These are phyloP conservation scores for Ceratocystis colombiana DNA, from an alignment of 2,329 filamentous ascomycete genomes.

Conservation along the genomic window DNA sequence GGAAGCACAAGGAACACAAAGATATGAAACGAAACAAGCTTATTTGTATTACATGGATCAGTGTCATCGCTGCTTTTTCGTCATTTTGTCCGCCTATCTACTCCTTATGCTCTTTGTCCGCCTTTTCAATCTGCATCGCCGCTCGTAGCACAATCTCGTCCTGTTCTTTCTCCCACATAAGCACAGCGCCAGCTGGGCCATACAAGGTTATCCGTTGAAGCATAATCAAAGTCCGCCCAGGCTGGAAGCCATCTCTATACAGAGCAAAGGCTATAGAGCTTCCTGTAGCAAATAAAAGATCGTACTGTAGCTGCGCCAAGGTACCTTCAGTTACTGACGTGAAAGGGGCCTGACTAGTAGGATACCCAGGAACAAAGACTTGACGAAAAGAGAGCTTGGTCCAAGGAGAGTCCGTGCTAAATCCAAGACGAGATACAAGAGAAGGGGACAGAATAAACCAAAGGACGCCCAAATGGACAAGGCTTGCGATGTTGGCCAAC, in stretches of 20 bases:
- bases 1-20: neutral
- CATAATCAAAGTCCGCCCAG: slow-evolving; percentile 4
- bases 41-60: neutral
- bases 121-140: slow-evolving; percentile 21
- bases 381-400: slow-evolving; percentile 17
- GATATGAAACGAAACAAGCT: neutral
- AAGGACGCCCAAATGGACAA: slow-evolving; percentile 21
- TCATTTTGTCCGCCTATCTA: neutral
- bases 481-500: slow-evolving; percentile 17
- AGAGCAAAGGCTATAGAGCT: slow-evolving; percentile 20
- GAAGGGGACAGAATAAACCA: slow-evolving; percentile 22
- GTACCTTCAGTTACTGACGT: slow-evolving; percentile 24
- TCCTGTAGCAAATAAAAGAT: slow-evolving; percentile 27
- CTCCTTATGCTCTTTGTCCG: slow-evolving; percentile 18
- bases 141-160: slow-evolving; percentile 21
- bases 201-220: slow-evolving; percentile 18
- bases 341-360: slow-evolving; percentile 16
- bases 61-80: neutral
- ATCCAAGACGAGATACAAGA: slow-evolving; percentile 8
- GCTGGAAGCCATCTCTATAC: slow-evolving; percentile 10
- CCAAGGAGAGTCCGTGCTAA: slow-evolving; percentile 10
- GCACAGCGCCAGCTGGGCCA: slow-evolving; percentile 22
- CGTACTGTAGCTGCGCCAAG: slow-evolving; percentile 28
- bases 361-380: slow-evolving; percentile 26
- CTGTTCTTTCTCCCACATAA: slow-evolving; percentile 21